Base-by-base conservation (phyloP, 257 asterid species). In the Nicotiana tomentosiformis region DNA sequence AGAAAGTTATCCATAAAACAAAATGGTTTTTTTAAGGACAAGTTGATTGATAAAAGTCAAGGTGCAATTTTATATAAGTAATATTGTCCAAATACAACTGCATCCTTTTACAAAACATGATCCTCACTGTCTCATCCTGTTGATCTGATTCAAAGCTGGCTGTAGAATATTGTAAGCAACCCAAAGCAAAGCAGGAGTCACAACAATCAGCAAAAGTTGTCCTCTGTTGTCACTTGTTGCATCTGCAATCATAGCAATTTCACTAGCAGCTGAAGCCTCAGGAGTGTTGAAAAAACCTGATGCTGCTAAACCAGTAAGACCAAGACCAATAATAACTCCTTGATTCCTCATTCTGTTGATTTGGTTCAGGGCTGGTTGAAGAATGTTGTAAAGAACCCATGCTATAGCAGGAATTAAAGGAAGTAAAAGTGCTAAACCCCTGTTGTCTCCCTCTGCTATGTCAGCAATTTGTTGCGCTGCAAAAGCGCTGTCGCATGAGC, bases 111-210 rank as follows among this genome's bases (percentile, higher is more conserved):
- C 85, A 89, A 68, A 77, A 23, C 20, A 66, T 33, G 12, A 80
- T 76, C 33, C 49, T 62, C 83, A 87, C 83, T 17, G 97, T 87
- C 93, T 91, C 98, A 93, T 95, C 93, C 65, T 87, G 89, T 92
- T 93, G 78, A 96, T 86, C 92, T 94, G 99, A 86, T 94, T 94
- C 91, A 96, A 86, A 79, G 98, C 98, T 23, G 99, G 99, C 87
- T 91, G 98, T 85, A 96, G 87, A 15, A 96, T 93, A 70, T 94
- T 93, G 91, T 85, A 94, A 46, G 85, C 79, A 85, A 96, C 98
- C 98, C 98, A 96, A 10, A 64, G 82, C 57, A 96, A 86, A 16
- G 99, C 98, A 66, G 99, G 98, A n/a, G 97, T 43, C 49, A 94
- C 89, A 4, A 96, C 99, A 20, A 94, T 86, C 86, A 96, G 84